phyloP scores from a whole-genome alignment of 257 asterid species.

The Primulina tabacum region DNA sequence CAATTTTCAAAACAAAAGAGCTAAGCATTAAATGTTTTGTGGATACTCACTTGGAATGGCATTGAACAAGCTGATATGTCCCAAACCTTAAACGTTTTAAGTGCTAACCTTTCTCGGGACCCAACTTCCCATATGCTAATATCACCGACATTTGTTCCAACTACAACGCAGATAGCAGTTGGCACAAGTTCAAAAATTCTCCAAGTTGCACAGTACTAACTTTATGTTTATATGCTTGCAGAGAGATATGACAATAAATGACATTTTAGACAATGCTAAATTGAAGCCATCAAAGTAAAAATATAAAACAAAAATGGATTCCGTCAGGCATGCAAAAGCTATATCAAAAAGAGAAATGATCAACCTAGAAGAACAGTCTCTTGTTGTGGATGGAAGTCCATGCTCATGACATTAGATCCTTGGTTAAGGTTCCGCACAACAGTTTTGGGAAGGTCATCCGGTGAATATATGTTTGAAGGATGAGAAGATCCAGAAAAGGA shows the following conservation, averaged over 20 bases:
- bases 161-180: conserved; percentile 36
- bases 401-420: conserved; percentile 96
- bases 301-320: neutral
- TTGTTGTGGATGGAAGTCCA: conserved; percentile 97
- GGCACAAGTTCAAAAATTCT: conserved; percentile 11
- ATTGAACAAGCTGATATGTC: conserved; percentile 77
- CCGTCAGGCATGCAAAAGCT: conserved; percentile 13
- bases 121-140: conserved; percentile 99
- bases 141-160: conserved; percentile 98
- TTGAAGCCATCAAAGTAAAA: neutral
- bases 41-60: conserved; percentile 76
- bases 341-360: conserved; percentile 9
- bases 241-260: neutral
- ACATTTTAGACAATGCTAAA: neutral
- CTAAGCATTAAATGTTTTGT: conserved; percentile 15
- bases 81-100: conserved; percentile 85
- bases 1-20: conserved; percentile 12
- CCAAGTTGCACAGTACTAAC: neutral
- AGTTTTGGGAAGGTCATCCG: conserved; percentile 93
- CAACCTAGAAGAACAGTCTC: conserved; percentile 94
- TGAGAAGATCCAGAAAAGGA: conserved; percentile 85
- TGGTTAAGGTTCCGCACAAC: conserved; percentile 81
- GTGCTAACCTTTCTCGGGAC: conserved; percentile 84
- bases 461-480: conserved; percentile 63
- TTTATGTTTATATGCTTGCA: neutral